phyloP scores from a whole-genome alignment of 164 flowering plant genomes.

The Akebia trifoliata region DNA sequence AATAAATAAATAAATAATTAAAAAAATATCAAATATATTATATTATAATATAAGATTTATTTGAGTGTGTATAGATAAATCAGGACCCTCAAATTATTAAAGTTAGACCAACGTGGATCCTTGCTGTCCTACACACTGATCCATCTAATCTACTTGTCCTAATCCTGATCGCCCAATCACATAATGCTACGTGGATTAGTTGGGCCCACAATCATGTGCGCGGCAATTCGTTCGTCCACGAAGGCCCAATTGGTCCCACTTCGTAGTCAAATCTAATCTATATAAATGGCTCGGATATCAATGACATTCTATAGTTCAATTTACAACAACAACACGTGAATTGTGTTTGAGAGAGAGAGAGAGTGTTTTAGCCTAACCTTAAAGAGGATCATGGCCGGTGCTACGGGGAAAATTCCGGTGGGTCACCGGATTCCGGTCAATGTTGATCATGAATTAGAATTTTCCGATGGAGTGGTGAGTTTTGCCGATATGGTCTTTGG shows the following conservation, averaged over 20 bases:
- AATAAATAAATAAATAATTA: neutral
- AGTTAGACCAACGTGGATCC: constrained; percentile 56
- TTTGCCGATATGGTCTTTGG: constrained; percentile 42
- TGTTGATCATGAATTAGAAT: constrained; percentile 10
- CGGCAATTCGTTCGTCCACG: constrained; percentile 32
- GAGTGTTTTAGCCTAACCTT: no score
- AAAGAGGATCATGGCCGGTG: constrained; percentile 13
- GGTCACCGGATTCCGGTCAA: constrained; percentile 19
- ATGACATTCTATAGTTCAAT: neutral
- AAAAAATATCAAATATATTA: neutral
- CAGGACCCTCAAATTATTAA: constrained; percentile 4
- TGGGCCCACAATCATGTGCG: constrained; percentile 21
- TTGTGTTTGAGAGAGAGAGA: no score
- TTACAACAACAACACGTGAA: neutral
- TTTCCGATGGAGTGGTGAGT: constrained; percentile 22
- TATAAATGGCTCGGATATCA: neutral
- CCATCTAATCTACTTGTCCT: neutral
- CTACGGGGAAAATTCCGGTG: constrained; percentile 18
- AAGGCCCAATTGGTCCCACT: constrained; percentile 17
- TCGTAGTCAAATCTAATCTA: neutral
- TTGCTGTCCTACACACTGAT: constrained; percentile 28
- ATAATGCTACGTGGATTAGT: neutral
- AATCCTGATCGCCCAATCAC: neutral
- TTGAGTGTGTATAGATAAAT: constrained; percentile 7
- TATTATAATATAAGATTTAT: no score